These are phyloP conservation scores for Coemansia reversa DNA, from an alignment of 192 early-diverging fungal species.

Conservation along the genomic window DNA sequence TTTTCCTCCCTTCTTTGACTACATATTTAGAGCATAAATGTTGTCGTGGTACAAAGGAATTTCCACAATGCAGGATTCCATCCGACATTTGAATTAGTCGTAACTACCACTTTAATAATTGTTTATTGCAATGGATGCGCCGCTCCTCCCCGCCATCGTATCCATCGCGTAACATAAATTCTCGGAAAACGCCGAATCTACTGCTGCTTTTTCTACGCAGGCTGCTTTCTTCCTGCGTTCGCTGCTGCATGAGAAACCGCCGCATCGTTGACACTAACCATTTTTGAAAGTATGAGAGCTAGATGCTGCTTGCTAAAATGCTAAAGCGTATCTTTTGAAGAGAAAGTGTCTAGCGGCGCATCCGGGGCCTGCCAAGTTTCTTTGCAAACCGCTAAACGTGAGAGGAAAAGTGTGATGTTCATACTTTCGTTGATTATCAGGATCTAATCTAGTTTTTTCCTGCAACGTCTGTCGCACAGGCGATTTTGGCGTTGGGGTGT, in stretches of 20 bases:
- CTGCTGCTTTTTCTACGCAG: neutral
- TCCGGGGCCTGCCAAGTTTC: too few species aligned
- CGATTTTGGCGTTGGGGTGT: too few species aligned
- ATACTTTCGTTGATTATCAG: neutral
- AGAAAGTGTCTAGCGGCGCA: conserved; percentile 2
- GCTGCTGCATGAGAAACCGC: too few species aligned
- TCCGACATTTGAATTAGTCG: too few species aligned
- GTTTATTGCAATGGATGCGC: too few species aligned
- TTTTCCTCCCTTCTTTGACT: conserved; percentile 76
- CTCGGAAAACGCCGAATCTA: neutral
- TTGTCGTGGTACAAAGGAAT: conserved; percentile 3
- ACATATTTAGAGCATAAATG: conserved; percentile 23
- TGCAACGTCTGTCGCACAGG: too few species aligned
- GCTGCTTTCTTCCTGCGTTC: too few species aligned
- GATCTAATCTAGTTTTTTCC: too few species aligned
- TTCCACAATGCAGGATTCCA: neutral
- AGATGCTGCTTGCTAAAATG: conserved; percentile 9
- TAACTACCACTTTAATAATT: too few species aligned
- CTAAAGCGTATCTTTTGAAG: conserved; percentile 17
- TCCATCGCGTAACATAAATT: conserved; percentile 1
- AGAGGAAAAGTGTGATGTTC: neutral
- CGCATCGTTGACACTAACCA: conserved; percentile 1
- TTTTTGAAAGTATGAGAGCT: conserved; percentile 6
- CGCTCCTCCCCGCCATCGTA: neutral
- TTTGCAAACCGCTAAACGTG: neutral